Evolutionary conservation across 2,329 filamentous ascomycete genomes (phyloP).

Genomic region (Fusarium drepaniforme): DNA sequence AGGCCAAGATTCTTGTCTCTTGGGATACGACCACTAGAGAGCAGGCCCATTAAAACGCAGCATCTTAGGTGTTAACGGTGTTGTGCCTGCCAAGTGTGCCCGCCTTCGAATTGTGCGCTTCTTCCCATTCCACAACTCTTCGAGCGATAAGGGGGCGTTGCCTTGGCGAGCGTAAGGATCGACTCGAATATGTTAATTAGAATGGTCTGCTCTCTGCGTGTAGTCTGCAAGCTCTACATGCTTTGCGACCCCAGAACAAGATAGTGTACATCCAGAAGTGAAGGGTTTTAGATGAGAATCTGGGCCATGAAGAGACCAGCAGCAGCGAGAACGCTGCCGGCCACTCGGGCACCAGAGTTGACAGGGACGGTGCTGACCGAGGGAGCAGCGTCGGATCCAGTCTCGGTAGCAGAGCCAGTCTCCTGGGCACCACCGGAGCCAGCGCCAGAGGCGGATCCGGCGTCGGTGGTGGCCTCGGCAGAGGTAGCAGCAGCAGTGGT

Average conservation of each 20-base stretch:
- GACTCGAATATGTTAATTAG: slow-evolving; percentile 48
- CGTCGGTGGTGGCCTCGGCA: slow-evolving; percentile 31
- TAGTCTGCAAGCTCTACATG: slow-evolving; percentile 43
- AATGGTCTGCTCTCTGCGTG: slow-evolving; percentile 44
- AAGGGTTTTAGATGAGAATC: slow-evolving; percentile 46
- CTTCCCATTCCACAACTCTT: slow-evolving; percentile 23
- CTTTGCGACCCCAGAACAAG: slow-evolving; percentile 37
- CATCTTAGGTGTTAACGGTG: slow-evolving; percentile 28
- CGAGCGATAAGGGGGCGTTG: slow-evolving; percentile 30
- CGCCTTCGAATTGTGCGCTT: slow-evolving; percentile 16
- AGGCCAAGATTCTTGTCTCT: slow-evolving; percentile 19
- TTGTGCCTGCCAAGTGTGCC: slow-evolving; percentile 37
- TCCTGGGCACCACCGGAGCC: slow-evolving; percentile 22
- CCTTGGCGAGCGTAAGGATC: slow-evolving; percentile 44
- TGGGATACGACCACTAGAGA: slow-evolving; percentile 27
- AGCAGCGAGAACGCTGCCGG: slow-evolving; percentile 44
- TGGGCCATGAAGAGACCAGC: slow-evolving; percentile 46
- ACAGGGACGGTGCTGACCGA: slow-evolving; percentile 38
- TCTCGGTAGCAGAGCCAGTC: slow-evolving; percentile 23
- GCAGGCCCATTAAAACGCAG: slow-evolving; percentile 43
- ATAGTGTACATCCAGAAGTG: slow-evolving; percentile 43
- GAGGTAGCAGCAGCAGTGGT: slow-evolving; percentile 28
- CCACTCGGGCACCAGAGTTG: slow-evolving; percentile 44
- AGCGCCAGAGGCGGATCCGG: slow-evolving; percentile 19
- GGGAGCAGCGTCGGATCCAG: slow-evolving; percentile 24